phyloP scores from a whole-genome alignment of 2,329 filamentous ascomycete genomes.

The Xenosphaeropsis pyriputrescens region DNA sequence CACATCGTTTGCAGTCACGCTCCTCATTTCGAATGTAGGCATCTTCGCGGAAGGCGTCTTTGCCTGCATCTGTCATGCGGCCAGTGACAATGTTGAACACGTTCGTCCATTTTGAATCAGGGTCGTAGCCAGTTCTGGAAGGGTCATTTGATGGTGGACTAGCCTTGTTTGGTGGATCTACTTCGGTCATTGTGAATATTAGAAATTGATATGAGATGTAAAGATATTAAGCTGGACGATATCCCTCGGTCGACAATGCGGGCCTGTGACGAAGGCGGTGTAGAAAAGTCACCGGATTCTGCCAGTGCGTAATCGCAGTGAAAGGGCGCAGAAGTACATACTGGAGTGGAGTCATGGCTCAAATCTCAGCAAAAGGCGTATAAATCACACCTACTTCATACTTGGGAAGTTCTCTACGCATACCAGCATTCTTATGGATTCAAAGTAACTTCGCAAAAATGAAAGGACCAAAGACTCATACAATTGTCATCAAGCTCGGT shows the following conservation, averaged over 20 bases:
- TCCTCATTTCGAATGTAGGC: conserved; percentile 64
- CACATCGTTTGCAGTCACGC: conserved; percentile 67
- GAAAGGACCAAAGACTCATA: conserved; percentile 39
- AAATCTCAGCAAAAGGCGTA: not conserved
- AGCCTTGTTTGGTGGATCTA: conserved; percentile 1
- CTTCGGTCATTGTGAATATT: conserved; percentile 4
- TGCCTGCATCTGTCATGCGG: conserved; percentile 51
- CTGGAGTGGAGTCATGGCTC: conserved; percentile 1
- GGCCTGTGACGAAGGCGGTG: not conserved
- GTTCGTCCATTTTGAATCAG: conserved; percentile 55
- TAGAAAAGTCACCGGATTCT: conserved; percentile 4
- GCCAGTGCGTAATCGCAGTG: conserved; percentile 4
- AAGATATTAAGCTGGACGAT: not conserved
- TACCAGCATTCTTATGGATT: not conserved
- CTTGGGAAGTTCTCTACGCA: no score
- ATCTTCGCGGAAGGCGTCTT: conserved; percentile 63
- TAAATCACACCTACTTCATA: no score
- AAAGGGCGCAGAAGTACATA: conserved; percentile 2
- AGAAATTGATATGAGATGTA: no score
- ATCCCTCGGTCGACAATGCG: not conserved
- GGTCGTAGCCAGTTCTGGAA: conserved; percentile 46
- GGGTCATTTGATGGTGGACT: conserved; percentile 35
- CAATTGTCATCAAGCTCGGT: conserved; percentile 58
- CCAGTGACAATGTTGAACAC: conserved; percentile 74
- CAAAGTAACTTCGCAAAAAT: conserved; percentile 20